phyloP scores from a whole-genome alignment of 1,139 yeast genomes.

The Candida sanyaensis region DNA sequence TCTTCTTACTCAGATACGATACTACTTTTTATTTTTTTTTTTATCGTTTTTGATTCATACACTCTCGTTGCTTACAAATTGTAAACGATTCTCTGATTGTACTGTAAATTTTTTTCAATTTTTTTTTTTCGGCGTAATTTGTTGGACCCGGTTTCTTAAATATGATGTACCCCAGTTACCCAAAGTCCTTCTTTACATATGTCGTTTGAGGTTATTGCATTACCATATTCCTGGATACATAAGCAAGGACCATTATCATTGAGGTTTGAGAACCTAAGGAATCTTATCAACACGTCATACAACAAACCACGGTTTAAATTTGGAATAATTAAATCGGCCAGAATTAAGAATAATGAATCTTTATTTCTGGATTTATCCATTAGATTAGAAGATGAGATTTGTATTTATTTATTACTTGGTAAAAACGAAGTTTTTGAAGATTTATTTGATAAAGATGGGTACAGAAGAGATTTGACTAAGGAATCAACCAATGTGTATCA shows the following conservation, averaged over 20 bases:
- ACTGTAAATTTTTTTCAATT: no score
- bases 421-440: conserved; percentile 20
- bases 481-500: conserved; percentile 10
- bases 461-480: conserved; percentile 25
- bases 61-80: background rate
- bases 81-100: no score
- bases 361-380: conserved; percentile 30
- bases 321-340: conserved; percentile 40
- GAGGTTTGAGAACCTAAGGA: conserved; percentile 19
- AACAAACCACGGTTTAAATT: conserved; percentile 45
- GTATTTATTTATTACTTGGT: conserved; percentile 31
- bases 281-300: conserved; percentile 50
- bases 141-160: no score
- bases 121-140: background rate
- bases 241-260: conserved; percentile 9
- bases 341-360: conserved; percentile 35
- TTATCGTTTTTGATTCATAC: background rate
- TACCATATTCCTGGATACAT: conserved; percentile 27
- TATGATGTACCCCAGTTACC: no score
- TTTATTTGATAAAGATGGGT: conserved; percentile 13
- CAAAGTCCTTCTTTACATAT: conserved; percentile 6
- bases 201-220: conserved; percentile 25
- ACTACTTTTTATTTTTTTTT: background rate
- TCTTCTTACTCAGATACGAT: no score
- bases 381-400: conserved; percentile 20